Percentiles rank a stretch among this genome's conserved stretches.
phyloP scores from a whole-genome alignment of 768 basidiomycete species.

The Auricularia heimuer region DNA sequence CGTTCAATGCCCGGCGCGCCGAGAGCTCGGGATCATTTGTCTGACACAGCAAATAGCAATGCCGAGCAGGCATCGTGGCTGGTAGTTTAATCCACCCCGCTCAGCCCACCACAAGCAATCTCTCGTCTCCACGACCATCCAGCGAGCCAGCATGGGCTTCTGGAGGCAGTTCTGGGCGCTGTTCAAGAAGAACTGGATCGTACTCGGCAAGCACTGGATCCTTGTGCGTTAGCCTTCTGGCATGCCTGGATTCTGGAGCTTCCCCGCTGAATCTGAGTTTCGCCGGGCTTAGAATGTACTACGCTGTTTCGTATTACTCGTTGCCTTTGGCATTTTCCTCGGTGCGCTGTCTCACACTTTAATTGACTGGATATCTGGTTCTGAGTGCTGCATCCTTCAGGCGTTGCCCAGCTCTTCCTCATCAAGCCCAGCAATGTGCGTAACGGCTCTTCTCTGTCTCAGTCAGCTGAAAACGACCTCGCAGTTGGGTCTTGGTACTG shows the following conservation, averaged over 20 bases:
- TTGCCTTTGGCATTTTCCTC: constrained; percentile 60
- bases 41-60: no score
- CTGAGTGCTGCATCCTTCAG: neutral
- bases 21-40: no score
- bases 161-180: constrained; percentile 52
- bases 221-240: constrained; percentile 13
- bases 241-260: neutral
- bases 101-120: no score
- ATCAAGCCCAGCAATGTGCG: constrained; percentile 51
- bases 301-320: constrained; percentile 52
- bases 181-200: constrained; percentile 68
- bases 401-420: constrained; percentile 49
- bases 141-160: constrained; percentile 22
- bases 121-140: no score
- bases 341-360: constrained; percentile 18
- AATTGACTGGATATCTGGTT: neutral
- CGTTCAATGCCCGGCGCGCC: no score
- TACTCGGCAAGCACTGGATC: constrained; percentile 53
- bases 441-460: neutral
- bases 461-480: neutral
- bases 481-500: constrained; percentile 41
- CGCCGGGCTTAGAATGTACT: constrained; percentile 30
- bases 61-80: no score
- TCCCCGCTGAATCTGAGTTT: neutral
- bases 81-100: no score